These are phyloP conservation scores for Biscogniauxia mediterranea DNA, from an alignment of 2,329 filamentous ascomycete genomes.

Conservation along the genomic window DNA sequence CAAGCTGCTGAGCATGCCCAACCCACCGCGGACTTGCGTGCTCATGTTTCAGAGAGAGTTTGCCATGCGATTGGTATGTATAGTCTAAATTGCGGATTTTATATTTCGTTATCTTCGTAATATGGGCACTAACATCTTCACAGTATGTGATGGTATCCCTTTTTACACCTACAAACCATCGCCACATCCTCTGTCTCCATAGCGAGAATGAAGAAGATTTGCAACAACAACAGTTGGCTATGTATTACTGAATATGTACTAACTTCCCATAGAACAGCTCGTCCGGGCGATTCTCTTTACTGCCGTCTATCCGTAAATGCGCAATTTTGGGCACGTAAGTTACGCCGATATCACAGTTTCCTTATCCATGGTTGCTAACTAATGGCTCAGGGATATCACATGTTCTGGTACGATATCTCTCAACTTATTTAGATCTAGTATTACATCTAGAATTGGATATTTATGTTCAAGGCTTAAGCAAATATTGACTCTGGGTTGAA, in stretches of 20 bases:
- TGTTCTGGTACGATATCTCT: slow-evolving; percentile 15
- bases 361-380: neutral
- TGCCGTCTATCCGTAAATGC: slow-evolving; percentile 88
- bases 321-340: slow-evolving; percentile 78
- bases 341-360: neutral
- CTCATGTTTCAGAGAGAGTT: slow-evolving; percentile 98
- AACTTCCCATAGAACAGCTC: slow-evolving; percentile 57
- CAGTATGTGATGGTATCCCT: neutral
- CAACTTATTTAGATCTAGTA: neutral
- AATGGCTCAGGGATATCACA: slow-evolving; percentile 13
- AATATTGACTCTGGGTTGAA: slow-evolving; percentile 35
- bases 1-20: slow-evolving; percentile 77
- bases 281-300: slow-evolving; percentile 85
- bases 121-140: neutral
- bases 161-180: neutral
- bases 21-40: slow-evolving; percentile 78
- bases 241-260: neutral
- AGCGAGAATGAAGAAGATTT: neutral
- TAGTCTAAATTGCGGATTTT: neutral
- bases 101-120: neutral
- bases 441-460: too few relatives aligned
- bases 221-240: neutral
- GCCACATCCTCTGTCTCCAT: neutral
- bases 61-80: slow-evolving; percentile 65
- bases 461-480: slow-evolving; percentile 25